phyloP scores from a whole-genome alignment of 139 green algal species.

The Bryopsis sp. region DNA sequence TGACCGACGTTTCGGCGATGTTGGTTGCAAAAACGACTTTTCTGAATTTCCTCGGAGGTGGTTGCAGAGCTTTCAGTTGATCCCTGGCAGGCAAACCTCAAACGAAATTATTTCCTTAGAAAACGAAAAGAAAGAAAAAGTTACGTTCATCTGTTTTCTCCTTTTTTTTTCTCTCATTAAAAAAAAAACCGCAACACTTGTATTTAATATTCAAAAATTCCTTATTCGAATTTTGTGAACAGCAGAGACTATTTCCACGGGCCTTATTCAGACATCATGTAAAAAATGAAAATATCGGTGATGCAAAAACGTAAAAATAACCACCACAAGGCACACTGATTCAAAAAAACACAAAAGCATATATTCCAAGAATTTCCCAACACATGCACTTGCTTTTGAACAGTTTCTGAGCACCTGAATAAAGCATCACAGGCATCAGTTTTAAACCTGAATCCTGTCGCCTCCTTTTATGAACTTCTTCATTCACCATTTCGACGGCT shows the following conservation, averaged over 20 bases:
- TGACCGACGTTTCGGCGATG: slow-evolving; percentile 82
- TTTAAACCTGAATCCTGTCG: slow-evolving; percentile 24
- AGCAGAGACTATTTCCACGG: no score
- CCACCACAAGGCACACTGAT: no score
- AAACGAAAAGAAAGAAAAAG: neutral
- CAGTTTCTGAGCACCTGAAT: slow-evolving; percentile 34
- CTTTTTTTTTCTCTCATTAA: no score
- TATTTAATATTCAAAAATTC: no score
- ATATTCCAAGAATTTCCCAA: no score
- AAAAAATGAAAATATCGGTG: no score
- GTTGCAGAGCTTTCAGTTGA: slow-evolving; percentile 57
- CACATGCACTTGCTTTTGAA: no score
- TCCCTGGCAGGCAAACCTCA: slow-evolving; percentile 56
- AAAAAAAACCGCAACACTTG: no score
- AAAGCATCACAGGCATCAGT: slow-evolving; percentile 56
- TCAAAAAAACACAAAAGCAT: no score
- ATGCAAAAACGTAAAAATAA: no score
- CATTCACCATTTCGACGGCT: slow-evolving; percentile 50
- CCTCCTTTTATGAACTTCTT: slow-evolving; percentile 38
- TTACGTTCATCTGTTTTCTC: neutral
- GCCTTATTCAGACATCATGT: no score
- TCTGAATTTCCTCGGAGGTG: slow-evolving; percentile 49
- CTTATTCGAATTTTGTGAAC: no score
- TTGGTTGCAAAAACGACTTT: slow-evolving; percentile 86
- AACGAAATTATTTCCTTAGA: neutral